Evolutionary conservation across 2,329 filamentous ascomycete genomes (phyloP), one percentile per base, ranked within the genome.

Genomic region (Trichoderma breve): DNA sequence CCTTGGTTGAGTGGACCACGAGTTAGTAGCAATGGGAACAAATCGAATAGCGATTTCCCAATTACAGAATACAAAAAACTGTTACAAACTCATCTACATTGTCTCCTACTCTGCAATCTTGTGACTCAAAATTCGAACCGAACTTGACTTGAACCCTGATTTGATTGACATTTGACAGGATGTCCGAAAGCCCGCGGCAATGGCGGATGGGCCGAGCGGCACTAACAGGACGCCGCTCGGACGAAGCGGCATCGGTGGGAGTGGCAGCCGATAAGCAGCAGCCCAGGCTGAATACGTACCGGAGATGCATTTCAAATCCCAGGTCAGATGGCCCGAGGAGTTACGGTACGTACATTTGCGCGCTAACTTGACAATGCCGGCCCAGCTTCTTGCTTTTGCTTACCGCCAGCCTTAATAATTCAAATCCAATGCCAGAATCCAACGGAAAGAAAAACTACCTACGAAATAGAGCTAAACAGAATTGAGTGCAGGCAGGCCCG

Each of bases 1-100:
- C 66, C 53, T 62, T 70, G 66, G 66, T 70, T 39, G 66, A 70
- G 66, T 70, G 66, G 66, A 70, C 66, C 66, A 61, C 39, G 32
- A 55, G 60, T 58, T 60, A 62, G 55, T 61, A 70, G 57, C 66
- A 53, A 70, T 11, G 47, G 66, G 57, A n/a, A 61, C 39, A 28
- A 36, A 53, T 70, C 66, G 66, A 68, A 32, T 68, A 68, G 65
- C 65, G 65, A 68, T 68, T 60, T 68, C 36, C 28, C 55, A 28
- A 57, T 58, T 67, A 30, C 51, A 30, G 60, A 53, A 62, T 58
- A 62, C 65, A 70, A 36, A 24, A 32, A 61, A 32, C n/a, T 60
- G 57, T 62, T 62, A 70, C 66, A 62, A 58, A 43, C 57, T 51
- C 66, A 62, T 62, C 57, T 61, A 53, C 55, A 34, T 21, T 62